These are phyloP conservation scores for Moesziomyces sp. DNA, from an alignment of 1,284 basidiomycete species.

Conservation along the genomic window DNA sequence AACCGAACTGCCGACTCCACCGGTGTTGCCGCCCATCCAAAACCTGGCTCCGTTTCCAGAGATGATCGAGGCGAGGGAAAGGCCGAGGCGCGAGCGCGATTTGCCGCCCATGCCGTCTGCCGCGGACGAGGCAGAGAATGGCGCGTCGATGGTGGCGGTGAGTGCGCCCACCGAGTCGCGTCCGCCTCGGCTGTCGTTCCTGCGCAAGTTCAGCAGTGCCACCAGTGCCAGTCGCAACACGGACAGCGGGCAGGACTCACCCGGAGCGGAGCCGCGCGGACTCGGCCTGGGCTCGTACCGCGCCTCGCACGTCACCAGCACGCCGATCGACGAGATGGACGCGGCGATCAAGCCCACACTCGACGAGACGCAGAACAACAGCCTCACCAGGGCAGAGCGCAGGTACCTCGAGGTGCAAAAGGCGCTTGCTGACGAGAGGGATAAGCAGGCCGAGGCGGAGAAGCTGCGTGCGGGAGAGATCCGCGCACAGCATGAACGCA, in stretches of 20 bases:
- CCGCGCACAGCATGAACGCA: constrained; percentile 12
- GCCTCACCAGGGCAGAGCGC: constrained; percentile 34
- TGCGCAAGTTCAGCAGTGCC: constrained; percentile 40
- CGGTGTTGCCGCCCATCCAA: constrained; percentile 48
- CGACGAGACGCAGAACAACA: constrained; percentile 19
- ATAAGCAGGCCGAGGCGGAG: constrained; percentile 51
- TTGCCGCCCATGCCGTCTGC: constrained; percentile 42
- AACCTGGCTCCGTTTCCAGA: constrained; percentile 51
- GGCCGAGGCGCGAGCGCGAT: constrained; percentile 25
- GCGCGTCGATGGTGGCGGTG: constrained; percentile 21
- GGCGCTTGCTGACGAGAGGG: constrained; percentile 39
- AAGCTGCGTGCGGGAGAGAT: constrained; percentile 26
- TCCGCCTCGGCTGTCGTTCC: constrained; percentile 37
- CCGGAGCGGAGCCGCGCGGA: constrained; percentile 5
- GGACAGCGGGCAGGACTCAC: constrained; percentile 22
- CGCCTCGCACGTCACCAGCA: constrained; percentile 8
- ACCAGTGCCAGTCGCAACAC: constrained; percentile 25
- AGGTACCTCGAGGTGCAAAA: constrained; percentile 53
- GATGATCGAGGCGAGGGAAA: not conserved
- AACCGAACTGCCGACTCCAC: constrained; percentile 36
- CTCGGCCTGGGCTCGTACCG: constrained; percentile 7
- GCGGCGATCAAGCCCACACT: constrained; percentile 33
- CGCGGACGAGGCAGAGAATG: constrained; percentile 10
- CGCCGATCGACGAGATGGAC: constrained; percentile 30
- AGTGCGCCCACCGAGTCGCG: constrained; percentile 24